Percentiles rank a stretch among this genome's conserved stretches.
Evolutionary conservation across 140 eudicot genomes (phyloP).

Genomic region (Oenanthe javanica): DNA sequence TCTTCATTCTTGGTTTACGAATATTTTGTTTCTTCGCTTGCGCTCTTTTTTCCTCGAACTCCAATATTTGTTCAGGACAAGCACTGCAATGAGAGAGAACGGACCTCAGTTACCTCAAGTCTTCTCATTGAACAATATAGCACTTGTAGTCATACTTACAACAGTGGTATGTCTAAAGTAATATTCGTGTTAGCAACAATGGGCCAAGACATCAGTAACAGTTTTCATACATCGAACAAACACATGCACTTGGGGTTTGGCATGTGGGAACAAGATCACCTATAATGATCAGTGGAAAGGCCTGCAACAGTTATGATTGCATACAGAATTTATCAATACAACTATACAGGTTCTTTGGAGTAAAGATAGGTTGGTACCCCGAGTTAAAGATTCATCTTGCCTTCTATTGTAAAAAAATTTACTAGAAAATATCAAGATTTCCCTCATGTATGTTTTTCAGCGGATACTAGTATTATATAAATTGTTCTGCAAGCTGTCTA

Average conservation of each 20-base stretch:
- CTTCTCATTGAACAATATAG: not conserved
- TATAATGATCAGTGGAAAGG: not conserved
- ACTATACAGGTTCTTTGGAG: not conserved
- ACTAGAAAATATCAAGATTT: not conserved
- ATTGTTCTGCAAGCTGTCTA: not conserved
- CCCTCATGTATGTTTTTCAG: not conserved
- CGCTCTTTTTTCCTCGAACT: constrained; percentile 56
- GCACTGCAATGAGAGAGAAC: constrained; percentile 38
- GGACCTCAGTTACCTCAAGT: not conserved
- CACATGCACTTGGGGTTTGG: not conserved
- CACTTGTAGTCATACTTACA: not conserved
- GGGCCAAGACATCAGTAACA: not conserved
- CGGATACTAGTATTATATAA: not conserved
- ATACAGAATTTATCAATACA: not conserved
- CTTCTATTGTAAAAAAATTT: not conserved
- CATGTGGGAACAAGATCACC: not conserved
- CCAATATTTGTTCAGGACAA: constrained; percentile 75
- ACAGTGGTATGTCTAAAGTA: not conserved
- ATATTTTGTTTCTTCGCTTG: constrained; percentile 52
- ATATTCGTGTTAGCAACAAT: not conserved
- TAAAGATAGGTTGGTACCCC: not conserved
- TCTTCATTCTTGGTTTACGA: constrained; percentile 42
- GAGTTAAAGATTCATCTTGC: not conserved
- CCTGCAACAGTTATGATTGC: not conserved
- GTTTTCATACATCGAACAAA: not conserved